These are phyloP conservation scores for Phoma herbarum DNA, from an alignment of 2,329 filamentous ascomycete genomes.

Conservation along the genomic window DNA sequence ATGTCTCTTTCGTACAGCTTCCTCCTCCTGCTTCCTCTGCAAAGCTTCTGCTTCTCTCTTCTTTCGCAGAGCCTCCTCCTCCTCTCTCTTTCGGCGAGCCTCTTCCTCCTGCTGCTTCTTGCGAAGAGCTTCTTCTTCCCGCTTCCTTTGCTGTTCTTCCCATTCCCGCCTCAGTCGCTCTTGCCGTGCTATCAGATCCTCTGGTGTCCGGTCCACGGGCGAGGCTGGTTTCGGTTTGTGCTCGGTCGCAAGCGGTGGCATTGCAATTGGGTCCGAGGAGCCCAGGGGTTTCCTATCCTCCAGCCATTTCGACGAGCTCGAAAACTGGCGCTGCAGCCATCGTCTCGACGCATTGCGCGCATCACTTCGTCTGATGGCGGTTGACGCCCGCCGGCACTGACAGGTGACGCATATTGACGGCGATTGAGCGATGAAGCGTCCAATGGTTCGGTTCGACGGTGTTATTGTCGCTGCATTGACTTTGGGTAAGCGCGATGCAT, in stretches of 20 bases:
- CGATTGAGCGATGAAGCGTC: conserved; percentile 17
- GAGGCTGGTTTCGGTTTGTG: conserved; percentile 19
- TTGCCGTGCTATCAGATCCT: conserved; percentile 26
- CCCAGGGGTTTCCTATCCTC: conserved; percentile 34
- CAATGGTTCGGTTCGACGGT: conserved; percentile 24
- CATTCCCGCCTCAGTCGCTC: conserved; percentile 24
- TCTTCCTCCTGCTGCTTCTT: conserved; percentile 24
- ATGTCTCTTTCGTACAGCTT: conserved; percentile 25
- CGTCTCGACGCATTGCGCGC: neutral
- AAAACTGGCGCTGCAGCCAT: conserved; percentile 29
- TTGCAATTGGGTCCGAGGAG: conserved; percentile 28
- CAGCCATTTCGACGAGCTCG: conserved; percentile 31
- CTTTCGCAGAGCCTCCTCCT: conserved; percentile 15
- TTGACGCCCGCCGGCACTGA: conserved; percentile 40
- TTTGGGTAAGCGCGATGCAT: conserved; percentile 49
- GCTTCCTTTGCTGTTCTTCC: conserved; percentile 23
- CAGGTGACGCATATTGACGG: conserved; percentile 42
- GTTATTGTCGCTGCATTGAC: conserved; percentile 29
- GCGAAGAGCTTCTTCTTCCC: conserved; percentile 25
- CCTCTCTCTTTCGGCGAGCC: conserved; percentile 22
- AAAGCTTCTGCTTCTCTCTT: conserved; percentile 27
- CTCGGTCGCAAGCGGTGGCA: conserved; percentile 32
- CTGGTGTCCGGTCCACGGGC: conserved; percentile 22
- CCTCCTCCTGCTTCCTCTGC: conserved; percentile 18
- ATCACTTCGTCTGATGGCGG: conserved; percentile 11